Base-by-base conservation (phyloP, 148 eudicot genomes). In the Vaccinium myrtillus region DNA sequence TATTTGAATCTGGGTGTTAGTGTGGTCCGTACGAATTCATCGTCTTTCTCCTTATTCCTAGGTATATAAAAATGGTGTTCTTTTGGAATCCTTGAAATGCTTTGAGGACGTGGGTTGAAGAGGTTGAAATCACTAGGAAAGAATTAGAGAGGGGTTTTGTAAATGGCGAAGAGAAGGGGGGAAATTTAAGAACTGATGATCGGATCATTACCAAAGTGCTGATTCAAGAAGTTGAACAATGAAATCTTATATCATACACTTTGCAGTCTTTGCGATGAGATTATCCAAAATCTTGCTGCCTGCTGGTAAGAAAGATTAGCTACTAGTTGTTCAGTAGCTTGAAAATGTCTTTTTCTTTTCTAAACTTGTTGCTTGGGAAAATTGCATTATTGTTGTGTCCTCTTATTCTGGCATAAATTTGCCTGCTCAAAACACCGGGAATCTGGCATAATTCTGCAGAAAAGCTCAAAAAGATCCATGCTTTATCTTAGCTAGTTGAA, bases 301-400 rank as follows among this genome's bases (percentile, higher is more conserved):
- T 55, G 43, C 36, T 80, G 83, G 83, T 80, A 39, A 43, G 71
- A 46, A 36, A 19, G 11, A 30, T 79, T 79, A 56, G 67, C 70
- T 80, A 2, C 27, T 79, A 75, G n/a, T 50, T 49, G 56, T 77
- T 77, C 13, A 50, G 56, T 77, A 11, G 79, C 56, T 18, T 77
- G 56, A 78, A 53, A 15, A 69, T 69, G 18, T 25, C 23, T 27
- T 27, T 53, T 36, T 23, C 27, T 12, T 43, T 75, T 50, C 36
- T 53, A 25, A 77, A 77, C 15, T 21, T 77, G 55, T 77, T 77
- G 61, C 49, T 77, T 23, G 58, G 80, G 36, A 77, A 32, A 77
- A 77, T 51, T 48, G 18, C 8, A 32, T 77, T 58, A 39, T 54
- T 78, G 27, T 27, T 27, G 61, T 78, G 10, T 53, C 81, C 13